Evolutionary conservation across 108 stramenopile genomes (phyloP).

Genomic region (Pelagomonas calceolata): DNA sequence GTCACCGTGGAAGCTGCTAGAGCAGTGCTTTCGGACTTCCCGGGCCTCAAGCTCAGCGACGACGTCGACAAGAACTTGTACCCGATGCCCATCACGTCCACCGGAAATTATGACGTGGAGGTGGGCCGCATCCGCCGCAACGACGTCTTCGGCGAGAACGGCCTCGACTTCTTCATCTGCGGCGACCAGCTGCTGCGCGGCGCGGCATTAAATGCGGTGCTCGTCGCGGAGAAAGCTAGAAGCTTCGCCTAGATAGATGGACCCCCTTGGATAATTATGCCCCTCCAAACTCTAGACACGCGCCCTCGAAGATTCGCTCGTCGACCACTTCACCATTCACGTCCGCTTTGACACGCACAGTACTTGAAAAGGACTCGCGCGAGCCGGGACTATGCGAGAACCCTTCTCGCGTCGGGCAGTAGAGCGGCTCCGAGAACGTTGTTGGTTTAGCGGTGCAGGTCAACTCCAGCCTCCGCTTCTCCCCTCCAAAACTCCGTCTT

Average conservation of each 20-base stretch:
- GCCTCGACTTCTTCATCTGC: conserved; percentile 89
- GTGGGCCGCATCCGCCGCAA: conserved; percentile 73
- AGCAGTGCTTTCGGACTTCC: conserved; percentile 44
- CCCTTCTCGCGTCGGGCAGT: background rate
- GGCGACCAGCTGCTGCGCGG: conserved; percentile 95
- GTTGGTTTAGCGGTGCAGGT: background rate
- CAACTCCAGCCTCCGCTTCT: too few species aligned
- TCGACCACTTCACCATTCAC: background rate
- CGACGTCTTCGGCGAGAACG: conserved; percentile 73
- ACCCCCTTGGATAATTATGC: too few species aligned
- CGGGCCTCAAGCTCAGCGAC: conserved; percentile 32
- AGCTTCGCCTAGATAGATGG: too few species aligned
- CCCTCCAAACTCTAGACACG: background rate
- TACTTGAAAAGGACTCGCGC: background rate
- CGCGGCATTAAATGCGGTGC: conserved; percentile 90
- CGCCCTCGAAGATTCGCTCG: background rate
- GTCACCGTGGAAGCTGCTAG: conserved; percentile 67
- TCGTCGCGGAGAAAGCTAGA: conserved; percentile 62
- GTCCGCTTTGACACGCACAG: background rate
- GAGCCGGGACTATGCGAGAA: background rate
- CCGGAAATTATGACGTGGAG: conserved; percentile 87
- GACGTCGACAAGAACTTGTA: conserved; percentile 36
- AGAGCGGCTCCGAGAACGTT: background rate
- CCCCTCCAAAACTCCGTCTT: background rate
- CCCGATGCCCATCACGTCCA: conserved; percentile 93